Percentiles rank a stretch among this genome's conserved stretches.
These are phyloP conservation scores for Phaffomyces antillensis DNA, from an alignment of 805 yeast species.

Conservation along the genomic window DNA sequence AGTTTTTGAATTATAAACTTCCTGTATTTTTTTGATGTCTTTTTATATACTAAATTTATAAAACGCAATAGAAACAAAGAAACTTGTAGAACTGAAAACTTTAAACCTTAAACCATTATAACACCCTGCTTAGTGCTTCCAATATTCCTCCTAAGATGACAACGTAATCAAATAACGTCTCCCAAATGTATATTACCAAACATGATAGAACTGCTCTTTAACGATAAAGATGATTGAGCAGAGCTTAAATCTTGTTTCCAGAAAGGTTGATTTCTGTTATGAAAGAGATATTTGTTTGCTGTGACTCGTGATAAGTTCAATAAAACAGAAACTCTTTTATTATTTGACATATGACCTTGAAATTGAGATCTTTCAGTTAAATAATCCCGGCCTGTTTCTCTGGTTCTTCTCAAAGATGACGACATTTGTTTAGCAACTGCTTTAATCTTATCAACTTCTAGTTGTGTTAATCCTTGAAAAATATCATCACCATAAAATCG, in stretches of 20 bases:
- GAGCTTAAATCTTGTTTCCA: constrained; percentile 22
- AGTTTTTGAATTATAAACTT: too few species aligned
- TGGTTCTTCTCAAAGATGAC: constrained; percentile 14
- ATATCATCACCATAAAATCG: constrained; percentile 24
- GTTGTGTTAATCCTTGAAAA: constrained; percentile 12
- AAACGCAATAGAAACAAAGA: too few species aligned
- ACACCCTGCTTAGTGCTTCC: too few species aligned
- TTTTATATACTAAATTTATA: too few species aligned
- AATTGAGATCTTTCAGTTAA: constrained; percentile 5
- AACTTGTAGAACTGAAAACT: too few species aligned
- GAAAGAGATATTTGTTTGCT: constrained; percentile 13
- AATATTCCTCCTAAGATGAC: not conserved
- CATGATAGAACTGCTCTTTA: constrained; percentile 21
- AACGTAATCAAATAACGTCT: constrained; percentile 2
- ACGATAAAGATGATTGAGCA: constrained; percentile 21
- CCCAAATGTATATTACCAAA: constrained; percentile 18
- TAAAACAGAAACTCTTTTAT: constrained; percentile 17
- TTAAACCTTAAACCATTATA: too few species aligned
- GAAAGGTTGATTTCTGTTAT: constrained; percentile 12
- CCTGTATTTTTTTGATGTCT: too few species aligned
- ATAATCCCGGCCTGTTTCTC: not conserved
- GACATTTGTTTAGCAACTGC: constrained; percentile 20
- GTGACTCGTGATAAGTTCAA: constrained; percentile 15
- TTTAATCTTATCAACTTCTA: constrained; percentile 21
- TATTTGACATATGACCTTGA: constrained; percentile 1